phyloP scores from a whole-genome alignment of 2,329 filamentous ascomycete species.

The Periconia macrospinosa region DNA sequence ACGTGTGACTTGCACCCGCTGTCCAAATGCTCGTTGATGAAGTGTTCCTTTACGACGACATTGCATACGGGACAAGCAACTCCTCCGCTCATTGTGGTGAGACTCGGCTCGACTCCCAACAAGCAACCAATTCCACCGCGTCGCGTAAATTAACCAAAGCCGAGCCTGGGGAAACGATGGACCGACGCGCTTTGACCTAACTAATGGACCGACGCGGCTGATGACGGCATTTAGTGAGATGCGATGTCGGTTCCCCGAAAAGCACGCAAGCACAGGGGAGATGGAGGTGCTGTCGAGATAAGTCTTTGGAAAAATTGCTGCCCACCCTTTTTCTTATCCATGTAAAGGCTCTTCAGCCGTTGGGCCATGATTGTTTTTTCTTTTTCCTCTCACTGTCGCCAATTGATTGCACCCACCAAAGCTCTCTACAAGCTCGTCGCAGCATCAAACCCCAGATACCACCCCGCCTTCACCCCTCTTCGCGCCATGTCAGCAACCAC shows the following conservation, averaged over 20 bases:
- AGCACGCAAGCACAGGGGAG: slow-evolving; percentile 28
- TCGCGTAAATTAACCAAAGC: slow-evolving; percentile 28
- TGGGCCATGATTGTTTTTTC: not conserved
- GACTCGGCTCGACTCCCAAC: not conserved
- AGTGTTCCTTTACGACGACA: slow-evolving; percentile 68
- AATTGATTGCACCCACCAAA: not conserved
- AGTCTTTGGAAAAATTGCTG: too few species aligned
- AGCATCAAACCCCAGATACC: slow-evolving; percentile 7
- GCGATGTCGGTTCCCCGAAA: slow-evolving; percentile 1
- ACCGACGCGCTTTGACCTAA: slow-evolving; percentile 16
- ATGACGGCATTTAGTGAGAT: slow-evolving; percentile 26
- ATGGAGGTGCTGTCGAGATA: not conserved
- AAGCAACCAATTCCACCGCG: slow-evolving; percentile 6
- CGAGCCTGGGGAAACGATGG: slow-evolving; percentile 12
- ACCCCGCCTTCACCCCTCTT: slow-evolving; percentile 21
- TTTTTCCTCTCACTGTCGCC: not conserved
- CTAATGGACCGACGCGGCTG: slow-evolving; percentile 20
- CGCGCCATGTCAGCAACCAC: slow-evolving; percentile 41
- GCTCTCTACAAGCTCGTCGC: not conserved
- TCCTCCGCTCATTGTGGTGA: slow-evolving; percentile 32
- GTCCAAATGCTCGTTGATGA: slow-evolving; percentile 92
- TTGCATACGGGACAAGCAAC: slow-evolving; percentile 83
- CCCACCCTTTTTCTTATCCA: not conserved
- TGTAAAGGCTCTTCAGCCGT: not conserved
- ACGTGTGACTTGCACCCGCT: slow-evolving; percentile 73